Percentiles rank a stretch among this genome's conserved stretches.
Evolutionary conservation across 768 basidiomycete genomes (phyloP).

Genomic region (Lactarius sp.): DNA sequence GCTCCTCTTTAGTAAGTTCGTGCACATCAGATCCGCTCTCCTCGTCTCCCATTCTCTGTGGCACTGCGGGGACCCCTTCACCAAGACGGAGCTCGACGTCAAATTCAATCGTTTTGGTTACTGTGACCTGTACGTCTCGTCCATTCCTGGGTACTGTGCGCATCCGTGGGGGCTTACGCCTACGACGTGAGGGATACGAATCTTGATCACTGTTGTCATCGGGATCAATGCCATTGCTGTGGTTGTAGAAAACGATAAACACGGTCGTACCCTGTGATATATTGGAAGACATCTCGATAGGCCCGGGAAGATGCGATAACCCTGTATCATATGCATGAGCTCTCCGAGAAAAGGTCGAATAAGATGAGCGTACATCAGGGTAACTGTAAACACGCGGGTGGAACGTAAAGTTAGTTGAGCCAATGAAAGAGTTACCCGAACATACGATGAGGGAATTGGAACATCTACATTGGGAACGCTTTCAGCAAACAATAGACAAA

Average conservation of each 20-base stretch:
- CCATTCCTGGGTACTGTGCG: not conserved
- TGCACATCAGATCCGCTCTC: not conserved
- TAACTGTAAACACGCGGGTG: not conserved
- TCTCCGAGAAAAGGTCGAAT: not conserved
- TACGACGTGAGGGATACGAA: not conserved
- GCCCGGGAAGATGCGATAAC: conserved; percentile 22
- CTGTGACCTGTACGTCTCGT: conserved; percentile 18
- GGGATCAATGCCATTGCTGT: not conserved
- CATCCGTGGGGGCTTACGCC: conserved; percentile 17
- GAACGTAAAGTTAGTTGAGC: not conserved
- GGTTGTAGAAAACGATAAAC: not conserved
- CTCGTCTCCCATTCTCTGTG: not conserved
- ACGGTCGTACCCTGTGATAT: conserved; percentile 17
- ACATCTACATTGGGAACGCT: conserved; percentile 11
- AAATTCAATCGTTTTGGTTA: conserved; percentile 22
- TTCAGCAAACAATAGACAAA: not conserved
- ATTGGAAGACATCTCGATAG: conserved; percentile 24
- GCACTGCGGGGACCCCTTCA: not conserved
- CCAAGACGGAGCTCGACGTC: conserved; percentile 16
- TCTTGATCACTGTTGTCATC: conserved; percentile 13
- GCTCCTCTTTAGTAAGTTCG: conserved; percentile 5
- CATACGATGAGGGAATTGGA: conserved; percentile 24
- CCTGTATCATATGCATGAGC: not conserved
- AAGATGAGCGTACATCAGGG: conserved; percentile 12
- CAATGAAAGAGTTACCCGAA: not conserved